phyloP scores from a whole-genome alignment of 2,329 filamentous ascomycete species.

The Laburnicola sp. region DNA sequence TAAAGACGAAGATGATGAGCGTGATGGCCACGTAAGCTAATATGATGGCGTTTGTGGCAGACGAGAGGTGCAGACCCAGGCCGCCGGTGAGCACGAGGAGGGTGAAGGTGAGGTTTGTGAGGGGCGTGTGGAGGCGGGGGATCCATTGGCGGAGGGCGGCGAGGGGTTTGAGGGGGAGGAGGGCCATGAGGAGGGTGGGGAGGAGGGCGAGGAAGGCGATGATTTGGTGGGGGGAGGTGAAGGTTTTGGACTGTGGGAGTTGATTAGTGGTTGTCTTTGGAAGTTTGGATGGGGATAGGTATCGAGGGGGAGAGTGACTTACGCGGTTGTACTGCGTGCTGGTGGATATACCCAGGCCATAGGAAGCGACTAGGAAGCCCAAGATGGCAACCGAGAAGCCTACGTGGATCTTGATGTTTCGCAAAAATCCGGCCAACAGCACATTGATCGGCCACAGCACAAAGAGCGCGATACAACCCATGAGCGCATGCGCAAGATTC shows the following conservation, averaged over 20 bases:
- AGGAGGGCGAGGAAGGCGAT: slow-evolving; percentile 50
- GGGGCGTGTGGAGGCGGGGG: slow-evolving; percentile 42
- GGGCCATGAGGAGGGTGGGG: no score
- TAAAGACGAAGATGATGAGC: slow-evolving; percentile 28
- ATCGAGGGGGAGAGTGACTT: slow-evolving; percentile 19
- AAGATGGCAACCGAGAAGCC: slow-evolving; percentile 45
- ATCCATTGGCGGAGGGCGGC: slow-evolving; percentile 32
- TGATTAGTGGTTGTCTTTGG: slow-evolving; percentile 10
- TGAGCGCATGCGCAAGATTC: slow-evolving; percentile 36
- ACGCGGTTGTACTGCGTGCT: slow-evolving; percentile 47
- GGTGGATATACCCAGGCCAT: slow-evolving; percentile 49
- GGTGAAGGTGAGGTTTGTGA: slow-evolving; percentile 48
- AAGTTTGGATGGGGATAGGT: no score
- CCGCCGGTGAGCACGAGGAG: slow-evolving; percentile 39
- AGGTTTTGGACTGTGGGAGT: slow-evolving; percentile 45
- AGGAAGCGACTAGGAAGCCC: slow-evolving; percentile 43
- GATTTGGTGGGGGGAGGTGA: slow-evolving; percentile 53
- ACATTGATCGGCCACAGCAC: slow-evolving; percentile 38
- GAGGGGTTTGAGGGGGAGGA: no score
- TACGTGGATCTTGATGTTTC: slow-evolving; percentile 49
- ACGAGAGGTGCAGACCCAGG: slow-evolving; percentile 36
- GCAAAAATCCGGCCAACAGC: slow-evolving; percentile 44
- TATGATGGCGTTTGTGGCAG: slow-evolving; percentile 26
- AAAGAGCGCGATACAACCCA: slow-evolving; percentile 40
- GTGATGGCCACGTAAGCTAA: slow-evolving; percentile 34